Base-by-base conservation (phyloP, 2,329 filamentous ascomycete genomes). In the Aspergillus novoparasiticus region DNA sequence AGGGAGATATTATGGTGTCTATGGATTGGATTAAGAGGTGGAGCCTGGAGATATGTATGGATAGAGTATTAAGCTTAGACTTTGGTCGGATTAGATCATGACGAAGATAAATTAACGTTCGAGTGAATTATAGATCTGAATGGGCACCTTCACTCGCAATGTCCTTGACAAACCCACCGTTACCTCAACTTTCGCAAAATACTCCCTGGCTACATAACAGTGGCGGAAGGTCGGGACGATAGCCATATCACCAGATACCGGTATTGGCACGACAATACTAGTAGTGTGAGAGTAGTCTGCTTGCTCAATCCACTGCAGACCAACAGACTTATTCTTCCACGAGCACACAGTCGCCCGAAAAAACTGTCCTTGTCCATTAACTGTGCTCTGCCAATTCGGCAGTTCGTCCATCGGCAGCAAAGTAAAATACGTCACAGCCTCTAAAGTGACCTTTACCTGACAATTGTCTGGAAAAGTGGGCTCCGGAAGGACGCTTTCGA, bases 391-490 rank as follows among this genome's bases (percentile, higher is more conserved):
- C n/a, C n/a, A 50, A 3, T 23, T 14, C 12, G 30, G 51, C 34
- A 55, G 30, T 21, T 55, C 21, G 4, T 4, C 32, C 51, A 55
- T 55, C 4, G 51, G 51, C 51, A 39, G 16, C 51, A 28, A 11
- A 4, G 51, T 55, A 55, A 23, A 55, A 30, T 55, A 39, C 21
- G 51, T 55, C 14, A 39, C 51, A 26, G 51, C 51, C 51, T 55
- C 21, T 32, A 55, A 21, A 9, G 51, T 55, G 14, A 55, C 51
- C 12, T 19, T 55, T 11, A 55, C 51, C 32, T 39, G 51, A 39
- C 51, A 55, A 23, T 16, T 16, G 9, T 11, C 32, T 26, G 51
- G 51, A 2, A 39, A 55, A 2, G 12, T 26, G 6, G 32, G 6
- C 14, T n/a, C 30, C 3, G n/a, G 6, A 26, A 16, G 28, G 2